Base-by-base conservation (phyloP, 225 moss, liverwort and hornwort species). In the Pleurozium schreberi region DNA sequence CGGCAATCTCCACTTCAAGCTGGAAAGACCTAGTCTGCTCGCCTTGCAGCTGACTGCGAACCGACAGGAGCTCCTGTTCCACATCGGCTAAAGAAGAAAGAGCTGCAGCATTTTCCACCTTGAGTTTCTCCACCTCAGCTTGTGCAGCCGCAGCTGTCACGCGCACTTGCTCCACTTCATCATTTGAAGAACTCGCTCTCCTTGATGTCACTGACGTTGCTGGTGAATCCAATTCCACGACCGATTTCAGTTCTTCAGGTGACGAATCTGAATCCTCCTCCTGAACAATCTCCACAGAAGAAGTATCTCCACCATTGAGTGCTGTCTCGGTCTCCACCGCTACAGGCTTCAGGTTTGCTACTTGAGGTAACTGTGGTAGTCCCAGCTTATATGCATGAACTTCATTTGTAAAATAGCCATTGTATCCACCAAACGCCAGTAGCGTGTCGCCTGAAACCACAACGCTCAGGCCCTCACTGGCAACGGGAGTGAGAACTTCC, bases 401-500 rank as follows among this genome's bases (percentile, higher is more conserved):
- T 90, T 94, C 96, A 88, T 95, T 98, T 81, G 93, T 98, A 84
- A 95, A 98, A 76, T 93, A 93, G 17, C 98, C 98, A 90, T 98
- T 96, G 93, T 98, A 98, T 85, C 98, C 98, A 66, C 98, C 98
- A 90, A 97, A 98, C 16, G 97, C 92, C 91, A 98, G 90, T n/a
- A 98, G 92, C 82, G 92, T 91, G 60, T 94, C 94, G 64, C 83
- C 93, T 58, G 93, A 88, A 85, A 93, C 92, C 70, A 92, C 97
- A 43, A 97, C 93, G 89, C 96, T 98, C 73, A 97, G 90, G 63
- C 98, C 98, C 93, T 98, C 98, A 85, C 96, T 96, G 67, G 98
- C 95, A 83, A 96, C 92, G 58, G 98, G 92, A 89, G 94, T 94
- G 90, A 91, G 89, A 88, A 95, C 95, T 81, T 95, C 76, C 67